Evolutionary conservation across 2,329 filamentous ascomycete genomes (phyloP).

Genomic region (Fusarium falciforme): DNA sequence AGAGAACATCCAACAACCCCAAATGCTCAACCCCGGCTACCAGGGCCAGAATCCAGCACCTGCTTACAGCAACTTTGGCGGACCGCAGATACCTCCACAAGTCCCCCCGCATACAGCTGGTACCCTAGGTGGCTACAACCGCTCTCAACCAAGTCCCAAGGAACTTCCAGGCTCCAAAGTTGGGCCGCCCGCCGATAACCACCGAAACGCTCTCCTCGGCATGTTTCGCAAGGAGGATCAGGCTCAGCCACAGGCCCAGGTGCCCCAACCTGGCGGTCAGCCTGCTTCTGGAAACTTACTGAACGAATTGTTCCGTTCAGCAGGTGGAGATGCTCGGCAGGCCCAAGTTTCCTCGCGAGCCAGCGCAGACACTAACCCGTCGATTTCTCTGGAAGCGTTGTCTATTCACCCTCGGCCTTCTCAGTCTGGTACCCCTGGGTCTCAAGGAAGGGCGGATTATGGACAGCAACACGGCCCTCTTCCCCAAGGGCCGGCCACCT

Average conservation of each 20-base stretch:
- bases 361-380: constrained; percentile 26
- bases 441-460: constrained; percentile 30
- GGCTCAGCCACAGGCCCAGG: constrained; percentile 14
- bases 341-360: constrained; percentile 25
- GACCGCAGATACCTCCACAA: constrained; percentile 19
- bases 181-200: constrained; percentile 43
- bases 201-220: constrained; percentile 62
- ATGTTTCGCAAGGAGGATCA: constrained; percentile 63
- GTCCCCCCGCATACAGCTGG: constrained; percentile 15
- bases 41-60: constrained; percentile 23
- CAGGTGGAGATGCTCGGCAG: constrained; percentile 15
- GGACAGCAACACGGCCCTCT: constrained; percentile 29
- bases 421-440: constrained; percentile 24
- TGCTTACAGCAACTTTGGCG: constrained; percentile 19
- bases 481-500: background rate
- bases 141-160: constrained; percentile 42
- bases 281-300: constrained; percentile 32
- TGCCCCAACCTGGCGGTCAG: constrained; percentile 13
- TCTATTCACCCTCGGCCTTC: constrained; percentile 28
- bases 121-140: constrained; percentile 5
- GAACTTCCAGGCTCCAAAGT: constrained; percentile 45
- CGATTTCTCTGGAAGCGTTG: constrained; percentile 36
- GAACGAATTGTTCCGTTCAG: constrained; percentile 35
- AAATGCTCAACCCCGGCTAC: constrained; percentile 11
- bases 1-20: constrained; percentile 33